phyloP scores from a whole-genome alignment of 305 asterid species.

The Fraxinus latifolia region DNA sequence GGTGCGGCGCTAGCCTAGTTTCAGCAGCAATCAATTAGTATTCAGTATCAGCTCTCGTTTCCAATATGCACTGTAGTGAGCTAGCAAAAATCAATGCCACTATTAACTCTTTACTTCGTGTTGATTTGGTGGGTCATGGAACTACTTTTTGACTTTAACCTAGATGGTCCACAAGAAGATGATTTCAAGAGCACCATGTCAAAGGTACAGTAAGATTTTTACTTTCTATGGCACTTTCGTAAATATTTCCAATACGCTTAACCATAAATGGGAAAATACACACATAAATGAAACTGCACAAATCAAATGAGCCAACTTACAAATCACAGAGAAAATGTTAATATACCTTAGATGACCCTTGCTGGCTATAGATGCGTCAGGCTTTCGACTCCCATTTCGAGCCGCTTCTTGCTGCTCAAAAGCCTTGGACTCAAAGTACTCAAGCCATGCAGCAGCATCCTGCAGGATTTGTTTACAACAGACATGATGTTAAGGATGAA shows the following conservation, averaged over 20 bases:
- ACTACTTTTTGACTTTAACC: background rate
- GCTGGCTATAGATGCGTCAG: conserved; percentile 98
- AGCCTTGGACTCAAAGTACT: conserved; percentile 95
- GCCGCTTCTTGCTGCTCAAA: conserved; percentile 99
- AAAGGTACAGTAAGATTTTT: background rate
- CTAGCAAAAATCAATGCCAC: background rate
- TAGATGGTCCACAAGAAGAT: background rate
- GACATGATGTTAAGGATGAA: conserved; percentile 16
- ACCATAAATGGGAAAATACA: background rate
- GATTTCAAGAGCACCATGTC: background rate
- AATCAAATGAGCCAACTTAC: conserved; percentile 10
- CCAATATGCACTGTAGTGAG: background rate
- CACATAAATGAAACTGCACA: background rate
- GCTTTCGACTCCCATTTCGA: conserved; percentile 91
- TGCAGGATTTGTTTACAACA: conserved; percentile 33
- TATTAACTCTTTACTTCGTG: background rate
- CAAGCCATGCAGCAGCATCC: conserved; percentile 99
- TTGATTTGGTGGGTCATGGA: background rate
- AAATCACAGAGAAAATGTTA: conserved; percentile 17
- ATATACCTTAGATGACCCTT: conserved; percentile 92
- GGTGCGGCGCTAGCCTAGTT: background rate
- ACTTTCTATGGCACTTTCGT: background rate
- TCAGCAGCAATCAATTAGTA: background rate
- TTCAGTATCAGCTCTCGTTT: background rate
- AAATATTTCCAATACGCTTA: background rate